A percentile compares a stretch with the other conserved stretches of the same genome.
Evolutionary conservation across 1,139 yeast species (phyloP).

Genomic region (Blastobotrys capitulatus): DNA sequence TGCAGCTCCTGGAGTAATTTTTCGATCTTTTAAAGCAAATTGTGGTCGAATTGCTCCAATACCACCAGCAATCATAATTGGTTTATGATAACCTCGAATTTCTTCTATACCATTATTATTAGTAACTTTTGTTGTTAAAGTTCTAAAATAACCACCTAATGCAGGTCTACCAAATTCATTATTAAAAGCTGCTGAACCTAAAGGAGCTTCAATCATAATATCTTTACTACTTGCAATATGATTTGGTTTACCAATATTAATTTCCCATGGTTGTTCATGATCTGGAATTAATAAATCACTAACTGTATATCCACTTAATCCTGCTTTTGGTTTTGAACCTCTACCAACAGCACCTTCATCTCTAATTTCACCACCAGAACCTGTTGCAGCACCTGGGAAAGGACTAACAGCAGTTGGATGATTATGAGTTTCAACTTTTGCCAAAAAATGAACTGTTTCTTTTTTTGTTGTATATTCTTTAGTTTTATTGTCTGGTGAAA

Average conservation of each 20-base stretch:
- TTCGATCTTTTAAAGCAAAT: slow-evolving; percentile 80
- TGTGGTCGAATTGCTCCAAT: slow-evolving; percentile 94
- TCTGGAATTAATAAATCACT: slow-evolving; percentile 86
- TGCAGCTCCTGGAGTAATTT: slow-evolving; percentile 88
- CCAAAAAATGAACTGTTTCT: slow-evolving; percentile 82
- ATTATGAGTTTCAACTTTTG: slow-evolving; percentile 97
- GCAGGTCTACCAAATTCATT: slow-evolving; percentile 99
- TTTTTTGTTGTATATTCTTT: slow-evolving; percentile 68
- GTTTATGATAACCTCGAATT: slow-evolving; percentile 95
- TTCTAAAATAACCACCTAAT: slow-evolving; percentile 93
- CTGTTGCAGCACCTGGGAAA: slow-evolving; percentile 99
- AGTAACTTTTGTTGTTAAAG: slow-evolving; percentile 74
- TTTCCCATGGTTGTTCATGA: slow-evolving; percentile 92
- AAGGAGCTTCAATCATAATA: slow-evolving; percentile 95
- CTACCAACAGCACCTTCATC: slow-evolving; percentile 99
- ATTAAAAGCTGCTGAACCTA: slow-evolving; percentile 97
- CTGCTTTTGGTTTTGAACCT: slow-evolving; percentile 96
- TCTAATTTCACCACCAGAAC: slow-evolving; percentile 99
- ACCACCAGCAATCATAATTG: slow-evolving; percentile 99
- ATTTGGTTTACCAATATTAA: slow-evolving; percentile 77
- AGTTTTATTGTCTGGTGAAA: slow-evolving; percentile 69
- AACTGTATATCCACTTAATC: slow-evolving; percentile 88
- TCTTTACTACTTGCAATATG: slow-evolving; percentile 93
- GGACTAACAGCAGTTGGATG: slow-evolving; percentile 99
- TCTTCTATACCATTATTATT: slow-evolving; percentile 61